Evolutionary conservation across 352 stramenopile genomes (phyloP), one percentile per base, ranked within the genome.

Genomic region (Phytophthora chlamydospora): DNA sequence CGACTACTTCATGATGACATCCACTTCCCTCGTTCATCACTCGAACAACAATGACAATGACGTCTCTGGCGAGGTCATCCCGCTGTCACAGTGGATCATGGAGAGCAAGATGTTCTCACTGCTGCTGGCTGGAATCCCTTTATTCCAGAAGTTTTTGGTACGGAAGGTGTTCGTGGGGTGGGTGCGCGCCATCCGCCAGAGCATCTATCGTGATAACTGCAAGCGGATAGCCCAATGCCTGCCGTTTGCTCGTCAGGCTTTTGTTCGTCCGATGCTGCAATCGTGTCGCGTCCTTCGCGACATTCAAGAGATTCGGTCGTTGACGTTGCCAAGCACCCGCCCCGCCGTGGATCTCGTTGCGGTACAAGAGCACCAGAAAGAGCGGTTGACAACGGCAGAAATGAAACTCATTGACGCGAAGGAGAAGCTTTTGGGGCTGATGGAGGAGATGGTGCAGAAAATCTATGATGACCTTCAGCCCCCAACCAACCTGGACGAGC

Each of bases 61-160:
- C 16, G 54, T 75, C 11, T 46, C 66, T 8, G 77, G 76, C 0
- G 83, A 92, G 49, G 73, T 63, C 12, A 92, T 90, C 10, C 71
- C 81, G 5, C 69, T 89, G 14, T 68, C 78, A 6, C 79, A 90
- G 36, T 92, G 83, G 83, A 62, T 92, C 4, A 76, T 87, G 65
- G 80, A 92, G 40, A 88, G 80, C 57, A 84, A 84, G 42, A 85
- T 89, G 76, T 90, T 92, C 54, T 78, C 83, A 2, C 68, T 90
- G 4, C 48, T 90, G 17, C 64, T 90, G n/a, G 72, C 80, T 33
- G 79, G 81, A 2, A 88, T 90, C 36, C 83, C 83, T 17, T 63
- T 92, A 2, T 90, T 90, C 53, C 83, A 92, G 41, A 89, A 90
- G 31, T 88, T 92, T 32, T 43, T 90, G 14, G 43, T 82, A 6